Evolutionary conservation across 1,284 basidiomycete genomes (phyloP), one percentile per base, ranked within the genome.

Genomic region (Leccinum ponderosum): DNA sequence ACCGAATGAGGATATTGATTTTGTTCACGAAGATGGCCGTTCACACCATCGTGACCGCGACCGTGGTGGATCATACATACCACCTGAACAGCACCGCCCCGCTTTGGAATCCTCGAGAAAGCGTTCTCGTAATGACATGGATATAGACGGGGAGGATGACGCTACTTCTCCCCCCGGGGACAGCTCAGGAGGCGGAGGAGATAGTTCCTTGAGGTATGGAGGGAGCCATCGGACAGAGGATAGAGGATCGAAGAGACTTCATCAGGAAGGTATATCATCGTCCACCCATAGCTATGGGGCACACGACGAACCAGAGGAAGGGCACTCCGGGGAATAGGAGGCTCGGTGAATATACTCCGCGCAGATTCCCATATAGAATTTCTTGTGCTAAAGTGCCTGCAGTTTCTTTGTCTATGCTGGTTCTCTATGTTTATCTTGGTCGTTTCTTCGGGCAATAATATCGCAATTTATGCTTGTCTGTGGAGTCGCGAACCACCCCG

Each of bases 91-190:
- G 62, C 69, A 73, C 33, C 71, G 56, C 15, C 64, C 68, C 51
- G 61, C 61, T 72, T 62, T 68, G 59, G 75, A 73, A 47, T 14
- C 70, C 55, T 78, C 84, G 58, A 80, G 84, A 69, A 87, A 87
- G 69, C 80, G 87, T 60, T 79, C 75, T 63, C 78, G 84, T 62
- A 80, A 81, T 56, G 86, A 87, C 56, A 84, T 87, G 83, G 86
- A 89, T 53, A 76, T 84, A 56, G 84, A 79, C 59, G 75, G 67
- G 33, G 75, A 84, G 53, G 79, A 78, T 67, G 81, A 81, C 58
- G 77, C 80, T 65, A 75, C 72, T 62, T 74, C 66, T 81, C 68
- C 69, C 56, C 52, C 65, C n/a, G 64, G 75, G 54, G 73, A 74
- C 17, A 64, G 61, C 44, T 75, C 74, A 65, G 71, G 73, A 81